Base-by-base conservation (phyloP, 306 rosid genomes). In the Dalbergia cochinchinensis region DNA sequence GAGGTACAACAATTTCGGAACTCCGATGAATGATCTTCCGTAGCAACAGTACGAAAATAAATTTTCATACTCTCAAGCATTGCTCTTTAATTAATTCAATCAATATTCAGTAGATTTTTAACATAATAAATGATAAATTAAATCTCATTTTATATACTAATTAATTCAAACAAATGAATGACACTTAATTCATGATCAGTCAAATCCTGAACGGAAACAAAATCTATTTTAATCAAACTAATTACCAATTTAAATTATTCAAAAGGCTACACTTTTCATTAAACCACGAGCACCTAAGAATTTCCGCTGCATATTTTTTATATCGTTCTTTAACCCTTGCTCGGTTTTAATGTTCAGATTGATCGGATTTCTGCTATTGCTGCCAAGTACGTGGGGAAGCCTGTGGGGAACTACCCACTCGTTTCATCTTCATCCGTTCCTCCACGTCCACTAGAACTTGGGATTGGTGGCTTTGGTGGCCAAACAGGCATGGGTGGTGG, bases 371-470 rank as follows among this genome's bases (percentile, higher is more conserved):
- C 98, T 4, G 94, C 90, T 1, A 96, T 96, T 37, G 99, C 98
- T 34, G 99, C 99, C 0, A 96, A 96, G 82, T 93, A 96, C 8
- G 98, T 90, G 4, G 99, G 99, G 12, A 96, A 96, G 85, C 97
- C 98, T 0, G 90, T 87, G 14, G 96, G 80, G 64, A 96, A 80
- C 84, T 96, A 90, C 81, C 98, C 99, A 53, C 83, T 91, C 8
- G 83, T 93, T 13, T 86, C 98, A 2, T 86, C 97, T 5, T 83
- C 98, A 13, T 78, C 83, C 0, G 88, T 85, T 61, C 85, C 94
- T 15, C 71, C 99, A 2, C 89, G 99, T 19, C 96, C 93, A 33
- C 82, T 89, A 8, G 98, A 96, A 19, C 91, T 89, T 0, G 97
- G 96, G 0, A 87, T 83, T 20, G 89, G 94, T 39, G 86, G 71